Conservation (phyloP, 148 eudicot genomes). For the Salicornia ramosissima region DNA sequence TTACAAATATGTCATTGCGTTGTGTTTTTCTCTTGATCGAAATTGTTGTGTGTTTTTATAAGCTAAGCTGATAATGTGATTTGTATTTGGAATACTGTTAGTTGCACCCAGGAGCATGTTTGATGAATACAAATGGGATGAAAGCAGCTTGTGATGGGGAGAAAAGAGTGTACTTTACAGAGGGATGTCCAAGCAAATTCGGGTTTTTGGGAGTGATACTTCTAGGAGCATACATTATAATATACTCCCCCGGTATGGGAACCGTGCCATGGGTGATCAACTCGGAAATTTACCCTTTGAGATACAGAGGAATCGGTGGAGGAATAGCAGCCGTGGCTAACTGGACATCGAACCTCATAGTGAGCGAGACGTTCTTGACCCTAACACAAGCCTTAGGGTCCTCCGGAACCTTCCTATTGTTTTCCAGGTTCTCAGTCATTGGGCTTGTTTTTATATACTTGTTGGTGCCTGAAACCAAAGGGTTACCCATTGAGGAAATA, state of each 20-base stretch:
- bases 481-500: conserved; percentile 70
- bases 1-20: too few species aligned
- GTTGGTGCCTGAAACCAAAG: conserved; percentile 85
- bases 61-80: conserved; percentile 2
- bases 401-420: conserved; percentile 55
- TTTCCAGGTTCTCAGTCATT: conserved; percentile 51
- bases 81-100: conserved; percentile 17
- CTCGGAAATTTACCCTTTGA: conserved; percentile 76
- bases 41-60: background rate
- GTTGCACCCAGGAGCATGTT: conserved; percentile 68
- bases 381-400: conserved; percentile 54
- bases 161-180: conserved; percentile 55
- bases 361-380: conserved; percentile 68
- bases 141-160: conserved; percentile 42
- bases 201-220: conserved; percentile 57
- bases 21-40: too few species aligned
- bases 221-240: conserved; percentile 58
- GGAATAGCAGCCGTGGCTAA: conserved; percentile 68
- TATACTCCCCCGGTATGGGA: conserved; percentile 85
- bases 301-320: conserved; percentile 65
- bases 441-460: conserved; percentile 55
- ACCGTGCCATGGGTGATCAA: conserved; percentile 83
- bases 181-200: conserved; percentile 75
- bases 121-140: conserved; percentile 33
- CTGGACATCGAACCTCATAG: conserved; percentile 67